Evolutionary conservation across 495 filamentous ascomycete genomes (phyloP), one percentile per base, ranked within the genome.

Genomic region (Melanomma pulvis-pyrius): DNA sequence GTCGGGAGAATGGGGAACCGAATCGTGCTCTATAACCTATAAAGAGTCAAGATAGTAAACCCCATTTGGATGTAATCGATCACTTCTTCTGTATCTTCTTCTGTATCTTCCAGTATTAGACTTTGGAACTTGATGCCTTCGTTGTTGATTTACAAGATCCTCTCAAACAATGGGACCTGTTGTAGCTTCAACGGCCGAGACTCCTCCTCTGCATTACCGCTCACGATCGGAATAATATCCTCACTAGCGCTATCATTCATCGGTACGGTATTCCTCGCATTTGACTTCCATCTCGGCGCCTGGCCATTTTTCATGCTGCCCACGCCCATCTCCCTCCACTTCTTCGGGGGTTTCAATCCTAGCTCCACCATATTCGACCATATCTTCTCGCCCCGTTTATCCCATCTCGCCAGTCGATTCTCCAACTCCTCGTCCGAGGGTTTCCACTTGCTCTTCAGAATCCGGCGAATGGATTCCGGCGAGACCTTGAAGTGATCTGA

Each of bases 391-490:
- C 92, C 92, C 49, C 94, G 83, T 30, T 83, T 87, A 66, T 88
- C 85, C 94, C 94, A 98, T 59, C 90, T 80, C 64, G 79, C 70
- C 69, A 86, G 81, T 53, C 91, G 83, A 6, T 86, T 79, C 36
- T 84, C 81, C 25, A 75, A 63, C 70, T 92, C 87, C 11, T 87
- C 83, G 9, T 83, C 78, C 12, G 76, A 82, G 1, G 92, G 89
- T 62, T 73, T 79, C 94, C 94, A 98, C 63, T 89, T 93, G 74
- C 85, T 88, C 74, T 85, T 91, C 70, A 98, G 76, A 30, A 98
- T 94, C 22, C 94, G 81, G 11, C 92, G 84, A 58, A 98, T 91
- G 6, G 87, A 90, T 69, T 98, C 94, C 0, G 90, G 83, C 0
- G 92, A 93, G 5, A 96, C 81, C 76, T 91, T 80, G 78, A 98